Evolutionary conservation across 2,329 filamentous ascomycete species (phyloP).

Genomic region (Cladosporium sp.): DNA sequence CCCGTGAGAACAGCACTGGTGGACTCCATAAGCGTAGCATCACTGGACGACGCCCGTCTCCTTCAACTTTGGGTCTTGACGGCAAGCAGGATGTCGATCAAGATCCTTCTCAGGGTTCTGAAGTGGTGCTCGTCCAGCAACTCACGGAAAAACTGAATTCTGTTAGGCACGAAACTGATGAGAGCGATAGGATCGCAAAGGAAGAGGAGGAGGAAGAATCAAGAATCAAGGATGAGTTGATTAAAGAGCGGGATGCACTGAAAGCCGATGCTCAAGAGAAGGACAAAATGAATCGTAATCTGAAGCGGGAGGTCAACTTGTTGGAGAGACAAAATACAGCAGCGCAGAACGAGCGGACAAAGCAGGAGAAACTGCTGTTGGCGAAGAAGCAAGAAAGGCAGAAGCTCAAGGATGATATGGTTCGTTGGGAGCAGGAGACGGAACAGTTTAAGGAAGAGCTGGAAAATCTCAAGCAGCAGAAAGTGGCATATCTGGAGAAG

Average conservation of each 20-base stretch:
- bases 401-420: conserved; percentile 66
- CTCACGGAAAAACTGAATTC: conserved; percentile 77
- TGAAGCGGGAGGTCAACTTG: conserved; percentile 74
- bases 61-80: conserved; percentile 35
- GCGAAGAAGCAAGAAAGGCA: conserved; percentile 65
- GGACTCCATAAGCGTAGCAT: conserved; percentile 60
- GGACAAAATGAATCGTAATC: conserved; percentile 80
- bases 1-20: conserved; percentile 61
- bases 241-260: conserved; percentile 75
- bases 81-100: conserved; percentile 36
- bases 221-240: conserved; percentile 47
- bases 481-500: conserved; percentile 31
- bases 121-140: conserved; percentile 66
- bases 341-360: conserved; percentile 71
- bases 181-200: conserved; percentile 64
- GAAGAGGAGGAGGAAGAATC: conserved; percentile 54
- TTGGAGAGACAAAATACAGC: conserved; percentile 78
- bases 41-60: conserved; percentile 70
- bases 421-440: conserved; percentile 64
- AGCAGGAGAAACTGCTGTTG: conserved; percentile 68
- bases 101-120: conserved; percentile 42
- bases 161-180: conserved; percentile 79
- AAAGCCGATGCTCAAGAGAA: conserved; percentile 78
- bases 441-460: conserved; percentile 48
- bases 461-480: conserved; percentile 39